These are phyloP conservation scores for Sclerotinia subarctica DNA, from an alignment of 2,329 filamentous ascomycete species.

Conservation along the genomic window DNA sequence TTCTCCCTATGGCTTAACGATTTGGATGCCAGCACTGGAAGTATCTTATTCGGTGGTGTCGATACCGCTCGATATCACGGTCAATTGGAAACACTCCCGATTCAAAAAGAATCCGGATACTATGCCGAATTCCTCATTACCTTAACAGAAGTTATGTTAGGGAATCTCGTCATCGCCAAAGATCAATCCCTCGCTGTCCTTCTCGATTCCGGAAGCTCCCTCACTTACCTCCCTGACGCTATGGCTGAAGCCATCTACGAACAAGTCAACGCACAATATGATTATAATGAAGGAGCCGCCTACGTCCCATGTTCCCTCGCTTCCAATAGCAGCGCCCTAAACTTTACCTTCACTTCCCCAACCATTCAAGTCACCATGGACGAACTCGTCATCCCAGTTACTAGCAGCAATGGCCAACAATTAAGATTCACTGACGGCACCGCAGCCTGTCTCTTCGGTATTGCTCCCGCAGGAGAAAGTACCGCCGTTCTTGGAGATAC, in stretches of 20 bases:
- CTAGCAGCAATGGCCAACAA: constrained; percentile 45
- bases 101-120: constrained; percentile 52
- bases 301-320: constrained; percentile 59
- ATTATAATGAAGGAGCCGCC: constrained; percentile 50
- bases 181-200: constrained; percentile 59
- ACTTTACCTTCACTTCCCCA: constrained; percentile 54
- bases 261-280: constrained; percentile 57
- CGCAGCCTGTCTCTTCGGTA: constrained; percentile 63
- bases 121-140: constrained; percentile 67
- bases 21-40: constrained; percentile 61
- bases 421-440: constrained; percentile 52
- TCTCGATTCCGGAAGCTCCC: constrained; percentile 67
- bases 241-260: constrained; percentile 55
- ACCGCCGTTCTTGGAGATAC: constrained; percentile 69
- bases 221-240: constrained; percentile 62
- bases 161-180: constrained; percentile 43
- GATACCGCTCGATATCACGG: constrained; percentile 64
- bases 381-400: constrained; percentile 57
- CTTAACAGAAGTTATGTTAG: constrained; percentile 56
- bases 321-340: constrained; percentile 43
- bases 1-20: constrained; percentile 78
- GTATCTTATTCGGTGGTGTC: constrained; percentile 72
- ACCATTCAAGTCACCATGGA: constrained; percentile 54
- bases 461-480: constrained; percentile 54
- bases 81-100: constrained; percentile 61